Evolutionary conservation across 495 filamentous ascomycete genomes (phyloP).

Genomic region (Trypethelium eluteriae): DNA sequence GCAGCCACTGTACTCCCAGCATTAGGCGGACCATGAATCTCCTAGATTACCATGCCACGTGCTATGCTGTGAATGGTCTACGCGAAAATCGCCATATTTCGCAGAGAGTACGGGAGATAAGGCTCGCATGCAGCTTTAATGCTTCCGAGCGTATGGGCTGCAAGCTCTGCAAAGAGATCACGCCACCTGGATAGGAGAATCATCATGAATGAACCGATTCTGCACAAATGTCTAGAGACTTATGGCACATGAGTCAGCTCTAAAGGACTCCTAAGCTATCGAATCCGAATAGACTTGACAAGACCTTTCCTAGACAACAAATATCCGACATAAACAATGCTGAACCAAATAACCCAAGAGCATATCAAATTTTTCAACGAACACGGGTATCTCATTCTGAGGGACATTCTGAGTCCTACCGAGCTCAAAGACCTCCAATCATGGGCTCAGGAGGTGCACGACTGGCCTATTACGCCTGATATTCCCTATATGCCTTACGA

Average conservation of each 20-base stretch:
- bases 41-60: no score
- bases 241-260: background rate
- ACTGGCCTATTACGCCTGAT: conserved; percentile 33
- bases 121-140: background rate
- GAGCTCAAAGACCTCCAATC: conserved; percentile 33
- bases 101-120: background rate
- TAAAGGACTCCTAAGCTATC: background rate
- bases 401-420: conserved; percentile 27
- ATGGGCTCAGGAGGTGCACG: conserved; percentile 42
- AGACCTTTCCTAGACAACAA: no score
- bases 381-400: conserved; percentile 38
- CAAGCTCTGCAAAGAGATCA: background rate
- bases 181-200: background rate
- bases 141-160: background rate
- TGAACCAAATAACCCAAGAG: conserved; percentile 14
- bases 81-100: no score
- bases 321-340: no score
- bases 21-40: no score
- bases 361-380: conserved; percentile 37
- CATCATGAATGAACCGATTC: conserved; percentile 1
- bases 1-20: no score
- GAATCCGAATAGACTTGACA: no score
- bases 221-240: background rate
- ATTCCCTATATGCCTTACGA: conserved; percentile 41
- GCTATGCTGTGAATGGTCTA: no score